Evolutionary conservation across 495 filamentous ascomycete species (phyloP).

Genomic region (Penicillium macrosclerotiorum): DNA sequence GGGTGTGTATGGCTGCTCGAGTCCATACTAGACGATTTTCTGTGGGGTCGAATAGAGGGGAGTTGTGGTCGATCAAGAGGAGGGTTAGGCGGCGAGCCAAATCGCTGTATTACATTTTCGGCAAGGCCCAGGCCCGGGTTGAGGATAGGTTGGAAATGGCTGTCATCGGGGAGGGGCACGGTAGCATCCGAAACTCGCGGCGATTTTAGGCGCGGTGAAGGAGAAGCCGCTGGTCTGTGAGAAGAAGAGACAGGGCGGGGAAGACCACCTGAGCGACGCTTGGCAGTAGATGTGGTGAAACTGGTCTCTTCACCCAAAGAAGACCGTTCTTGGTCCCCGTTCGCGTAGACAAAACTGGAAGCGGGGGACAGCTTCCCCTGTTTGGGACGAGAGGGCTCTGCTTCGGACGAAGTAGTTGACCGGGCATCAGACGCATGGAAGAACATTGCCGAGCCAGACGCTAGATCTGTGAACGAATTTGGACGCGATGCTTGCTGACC

Average conservation of each 20-base stretch:
- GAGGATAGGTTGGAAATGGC: slow-evolving; percentile 1
- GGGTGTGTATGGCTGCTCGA: slow-evolving; percentile 20
- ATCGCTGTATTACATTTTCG: slow-evolving; percentile 18
- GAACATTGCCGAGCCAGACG: slow-evolving; percentile 57
- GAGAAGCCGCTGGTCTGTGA: slow-evolving; percentile 29
- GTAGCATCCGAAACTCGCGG: slow-evolving; percentile 32
- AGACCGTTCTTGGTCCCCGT: slow-evolving; percentile 44
- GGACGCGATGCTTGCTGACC: slow-evolving; percentile 27
- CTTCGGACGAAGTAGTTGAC: slow-evolving; percentile 30
- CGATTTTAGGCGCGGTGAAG: slow-evolving; percentile 44
- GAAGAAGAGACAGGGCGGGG: slow-evolving; percentile 29
- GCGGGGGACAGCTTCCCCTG: slow-evolving; percentile 31
- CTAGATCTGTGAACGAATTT: slow-evolving; percentile 31
- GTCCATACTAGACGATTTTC: slow-evolving; percentile 43
- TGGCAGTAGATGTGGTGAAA: slow-evolving; percentile 12
- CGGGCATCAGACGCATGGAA: slow-evolving; percentile 75
- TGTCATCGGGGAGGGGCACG: slow-evolving; percentile 27
- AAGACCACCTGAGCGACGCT: slow-evolving; percentile 38
- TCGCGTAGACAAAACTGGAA: slow-evolving; percentile 58
- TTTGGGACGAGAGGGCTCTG: slow-evolving; percentile 24
- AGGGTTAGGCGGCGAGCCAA: slow-evolving; percentile 21
- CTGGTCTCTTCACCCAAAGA: slow-evolving; percentile 21
- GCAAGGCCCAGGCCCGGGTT: slow-evolving; percentile 7
- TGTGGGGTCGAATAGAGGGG: slow-evolving; percentile 24
- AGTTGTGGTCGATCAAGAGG: slow-evolving; percentile 16